Conservation (phyloP, 352 stramenopile species). For the Discostella stelligera region DNA sequence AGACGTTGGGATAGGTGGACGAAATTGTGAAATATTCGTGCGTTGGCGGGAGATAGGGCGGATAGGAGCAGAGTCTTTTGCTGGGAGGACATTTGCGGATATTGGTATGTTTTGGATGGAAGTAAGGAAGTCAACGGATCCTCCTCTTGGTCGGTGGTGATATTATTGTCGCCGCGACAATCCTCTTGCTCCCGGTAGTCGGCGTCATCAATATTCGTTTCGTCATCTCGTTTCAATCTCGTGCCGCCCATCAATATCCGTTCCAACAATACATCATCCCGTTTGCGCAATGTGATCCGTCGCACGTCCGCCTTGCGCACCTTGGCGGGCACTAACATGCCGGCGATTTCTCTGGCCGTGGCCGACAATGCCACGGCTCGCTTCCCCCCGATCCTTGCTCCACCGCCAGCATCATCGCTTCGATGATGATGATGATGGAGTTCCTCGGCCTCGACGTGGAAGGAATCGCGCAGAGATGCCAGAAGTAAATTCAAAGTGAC, state of each 20-base stretch:
- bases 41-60: constrained; percentile 36
- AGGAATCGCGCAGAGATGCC: constrained; percentile 53
- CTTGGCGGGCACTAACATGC: constrained; percentile 54
- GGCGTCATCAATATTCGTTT: constrained; percentile 13
- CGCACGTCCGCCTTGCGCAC: constrained; percentile 48
- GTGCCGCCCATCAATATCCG: constrained; percentile 32
- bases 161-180: background rate
- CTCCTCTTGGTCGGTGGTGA: background rate
- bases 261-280: constrained; percentile 55
- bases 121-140: background rate
- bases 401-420: background rate
- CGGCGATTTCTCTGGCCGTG: constrained; percentile 40
- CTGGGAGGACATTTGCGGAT: constrained; percentile 24
- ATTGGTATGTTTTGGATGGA: constrained; percentile 4
- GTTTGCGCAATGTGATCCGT: constrained; percentile 47
- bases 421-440: background rate
- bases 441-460: constrained; percentile 31
- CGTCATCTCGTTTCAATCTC: constrained; percentile 2
- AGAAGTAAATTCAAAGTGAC: constrained; percentile 57
- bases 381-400: constrained; percentile 5
- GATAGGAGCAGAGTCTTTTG: constrained; percentile 25
- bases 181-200: background rate
- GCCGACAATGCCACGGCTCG: constrained; percentile 36
- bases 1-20: constrained; percentile 37
- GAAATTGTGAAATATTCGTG: constrained; percentile 52